Evolutionary conservation across 1,139 yeast species (phyloP), one percentile per base, ranked within the genome.

Genomic region (Sugiyamaella xylanicola): DNA sequence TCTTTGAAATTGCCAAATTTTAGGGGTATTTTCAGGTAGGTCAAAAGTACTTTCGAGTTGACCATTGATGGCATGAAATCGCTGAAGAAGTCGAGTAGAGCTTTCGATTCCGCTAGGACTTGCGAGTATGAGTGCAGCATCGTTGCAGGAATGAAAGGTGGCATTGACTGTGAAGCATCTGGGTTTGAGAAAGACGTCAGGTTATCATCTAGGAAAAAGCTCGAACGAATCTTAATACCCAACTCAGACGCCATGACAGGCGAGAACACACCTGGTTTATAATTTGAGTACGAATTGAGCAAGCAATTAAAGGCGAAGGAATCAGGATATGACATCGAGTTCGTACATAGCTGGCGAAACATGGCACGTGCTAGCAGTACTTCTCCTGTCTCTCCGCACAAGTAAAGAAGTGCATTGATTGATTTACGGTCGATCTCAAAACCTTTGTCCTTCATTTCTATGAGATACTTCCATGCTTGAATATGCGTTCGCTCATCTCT

Each of bases 371-470:
- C 77, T 54, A 91, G 75, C 5, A 84, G 77, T 25, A 88, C 72
- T 68, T 93, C 97, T 0, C 96, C 95, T 62, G 92, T 92, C 56
- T 77, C 78, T 0, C 92, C 86, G 9, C 95, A 82, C 44, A 92
- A 72, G 60, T 85, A 81, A 70, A 92, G 76, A 83, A 92, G 84
- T 17, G 83, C 77, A 60, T 85, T 87, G 59, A 86, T 78, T 0
- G 88, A 79, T 32, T 75, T 75, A 21, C 80, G 68, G 78, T 53
- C 74, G 70, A 77, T 79, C 47, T 61, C 63, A 44, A 68, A 76
- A 0, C 79, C 80, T 46, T 72, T 66, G 19, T 80, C 78, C 63
- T 84, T 79, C 57, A 89, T 83, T 61, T 87, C 85, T 59, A 86
- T 78, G 56, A 92, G 81, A 63, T 82, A 86, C 53, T 82, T 82